Base-by-base conservation (phyloP, 495 filamentous ascomycete genomes). In the Penicillium canariense region DNA sequence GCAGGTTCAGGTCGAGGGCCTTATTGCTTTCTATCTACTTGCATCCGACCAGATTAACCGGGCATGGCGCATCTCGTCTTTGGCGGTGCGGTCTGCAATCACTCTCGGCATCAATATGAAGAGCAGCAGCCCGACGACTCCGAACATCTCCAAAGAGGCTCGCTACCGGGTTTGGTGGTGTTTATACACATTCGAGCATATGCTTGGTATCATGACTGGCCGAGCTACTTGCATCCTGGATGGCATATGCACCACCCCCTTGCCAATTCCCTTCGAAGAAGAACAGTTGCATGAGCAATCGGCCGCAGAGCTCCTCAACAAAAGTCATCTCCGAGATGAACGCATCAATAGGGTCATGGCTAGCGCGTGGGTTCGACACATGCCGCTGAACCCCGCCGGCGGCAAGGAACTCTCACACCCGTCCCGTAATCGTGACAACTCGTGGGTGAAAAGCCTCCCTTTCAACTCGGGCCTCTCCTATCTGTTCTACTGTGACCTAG, bases 151-250 rank as follows among this genome's bases (percentile, higher is more conserved):
- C n/a, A 84, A 82, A 59, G 85, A 87, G 59, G 73, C 80, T 45
- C 77, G 84, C 38, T 79, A 84, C 45, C 80, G 81, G 34, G 75
- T 87, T 15, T 88, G 84, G 84, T 87, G 83, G 80, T 81, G 83
- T 30, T 55, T 88, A 4, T 85, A 84, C 52, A 79, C 73, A 1
- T 73, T 87, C 46, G 85, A 88, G 53, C 78, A 84, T 42, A 62
- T 79, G 32, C 71, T 88, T 17, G 77, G 79, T 36, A 75, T 80
- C 25, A 85, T 87, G 74, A 87, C 83, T 8, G 85, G 85, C n/a
- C 77, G 85, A n/a, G 77, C 83, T 7, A 80, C 78, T 30, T 80
- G 77, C 46, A 82, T 87, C 26, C 71, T 75, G 23, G 79, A 85
- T 56, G 75, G 73, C 34, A 73, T 83, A 55, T 84, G 81, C 60